A percentile compares a stretch with the other conserved stretches of the same genome.
These are phyloP conservation scores for Quillaja saponaria DNA, from an alignment of 306 rosid genomes.

Conservation along the genomic window DNA sequence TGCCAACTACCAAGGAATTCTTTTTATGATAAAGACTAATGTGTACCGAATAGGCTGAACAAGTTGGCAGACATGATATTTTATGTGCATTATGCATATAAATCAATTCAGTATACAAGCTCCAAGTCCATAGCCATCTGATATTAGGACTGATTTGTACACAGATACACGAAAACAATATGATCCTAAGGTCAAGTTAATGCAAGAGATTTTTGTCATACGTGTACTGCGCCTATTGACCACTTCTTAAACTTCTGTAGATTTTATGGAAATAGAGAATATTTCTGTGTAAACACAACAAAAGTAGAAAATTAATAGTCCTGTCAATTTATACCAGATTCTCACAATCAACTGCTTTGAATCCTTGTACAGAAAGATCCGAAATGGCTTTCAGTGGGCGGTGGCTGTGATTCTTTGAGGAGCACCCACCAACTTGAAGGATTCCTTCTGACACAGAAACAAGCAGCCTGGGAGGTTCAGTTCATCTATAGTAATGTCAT, in stretches of 20 bases:
- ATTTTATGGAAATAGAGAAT: constrained; percentile 44
- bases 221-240: constrained; percentile 42
- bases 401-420: constrained; percentile 49
- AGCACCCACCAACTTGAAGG: constrained; percentile 64
- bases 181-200: constrained; percentile 29
- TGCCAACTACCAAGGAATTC: constrained; percentile 49
- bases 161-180: constrained; percentile 29
- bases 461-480: constrained; percentile 20
- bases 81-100: constrained; percentile 37
- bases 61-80: constrained; percentile 56
- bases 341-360: constrained; percentile 57
- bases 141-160: constrained; percentile 29
- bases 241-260: constrained; percentile 35
- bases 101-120: constrained; percentile 32
- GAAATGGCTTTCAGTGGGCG: constrained; percentile 52
- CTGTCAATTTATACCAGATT: constrained; percentile 64
- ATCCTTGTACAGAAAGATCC: constrained; percentile 42
- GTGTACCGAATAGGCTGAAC: constrained; percentile 42
- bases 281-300: constrained; percentile 31
- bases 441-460: constrained; percentile 57
- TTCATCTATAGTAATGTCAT: constrained; percentile 16
- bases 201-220: constrained; percentile 24
- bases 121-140: constrained; percentile 29
- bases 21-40: constrained; percentile 39
- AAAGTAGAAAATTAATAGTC: constrained; percentile 35